These are phyloP conservation scores for Camellia lanceoleosa DNA, from an alignment of 148 eudicot species.

Conservation along the genomic window DNA sequence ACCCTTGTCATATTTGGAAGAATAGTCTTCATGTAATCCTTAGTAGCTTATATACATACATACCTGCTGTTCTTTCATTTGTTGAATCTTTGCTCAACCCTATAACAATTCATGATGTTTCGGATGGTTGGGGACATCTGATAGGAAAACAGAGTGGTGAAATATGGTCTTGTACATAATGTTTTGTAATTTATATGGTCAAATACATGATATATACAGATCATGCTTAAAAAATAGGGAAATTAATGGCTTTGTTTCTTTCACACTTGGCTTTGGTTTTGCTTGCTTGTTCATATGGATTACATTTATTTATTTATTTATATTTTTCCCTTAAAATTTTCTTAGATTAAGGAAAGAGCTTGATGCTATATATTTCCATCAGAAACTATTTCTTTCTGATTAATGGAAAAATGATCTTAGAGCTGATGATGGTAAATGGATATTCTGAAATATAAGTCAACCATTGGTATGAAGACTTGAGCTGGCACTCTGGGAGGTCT, in stretches of 20 bases:
- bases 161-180: not conserved
- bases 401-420: too few species aligned
- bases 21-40: too few species aligned
- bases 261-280: slow-evolving; percentile 14
- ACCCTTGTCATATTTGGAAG: too few species aligned
- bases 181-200: not conserved
- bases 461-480: too few species aligned
- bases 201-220: not conserved
- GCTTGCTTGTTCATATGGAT: slow-evolving; percentile 9
- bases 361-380: too few species aligned
- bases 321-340: too few species aligned
- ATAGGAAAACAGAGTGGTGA: not conserved
- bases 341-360: too few species aligned
- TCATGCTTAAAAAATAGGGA: not conserved
- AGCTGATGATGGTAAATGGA: too few species aligned
- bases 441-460: too few species aligned
- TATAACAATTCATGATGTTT: too few species aligned
- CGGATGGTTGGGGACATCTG: not conserved
- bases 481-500: too few species aligned
- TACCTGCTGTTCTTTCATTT: slow-evolving; percentile 10
- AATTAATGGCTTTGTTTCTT: not conserved
- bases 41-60: not conserved
- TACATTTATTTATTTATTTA: not conserved
- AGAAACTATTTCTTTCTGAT: too few species aligned
- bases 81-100: slow-evolving; percentile 11